These are phyloP conservation scores for Pleurotus tuber-regium DNA, from an alignment of 768 basidiomycete species.

Conservation along the genomic window DNA sequence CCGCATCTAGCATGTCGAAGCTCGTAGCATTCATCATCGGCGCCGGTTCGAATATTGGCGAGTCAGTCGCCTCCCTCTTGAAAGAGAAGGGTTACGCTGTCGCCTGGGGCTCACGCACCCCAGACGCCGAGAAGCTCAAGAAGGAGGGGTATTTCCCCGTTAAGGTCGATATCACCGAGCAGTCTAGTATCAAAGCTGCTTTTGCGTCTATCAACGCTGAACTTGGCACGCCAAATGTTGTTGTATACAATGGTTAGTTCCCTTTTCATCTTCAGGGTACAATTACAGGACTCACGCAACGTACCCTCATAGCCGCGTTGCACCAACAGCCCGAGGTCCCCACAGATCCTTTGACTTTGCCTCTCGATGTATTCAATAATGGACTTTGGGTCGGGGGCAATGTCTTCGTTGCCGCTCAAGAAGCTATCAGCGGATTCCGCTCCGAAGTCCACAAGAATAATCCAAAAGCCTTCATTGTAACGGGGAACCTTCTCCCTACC, in stretches of 20 bases:
- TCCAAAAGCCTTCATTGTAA: slow-evolving; percentile 30
- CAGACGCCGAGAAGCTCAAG: slow-evolving; percentile 13
- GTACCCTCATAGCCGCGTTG: slow-evolving; percentile 14
- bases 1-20: slow-evolving; percentile 11
- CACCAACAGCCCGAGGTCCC: slow-evolving; percentile 13
- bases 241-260: slow-evolving; percentile 41
- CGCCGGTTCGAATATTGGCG: slow-evolving; percentile 24
- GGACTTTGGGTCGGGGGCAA: slow-evolving; percentile 14
- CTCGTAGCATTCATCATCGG: slow-evolving; percentile 29
- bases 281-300: not conserved
- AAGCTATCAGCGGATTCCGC: slow-evolving; percentile 24
- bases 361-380: slow-evolving; percentile 19
- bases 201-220: slow-evolving; percentile 33
- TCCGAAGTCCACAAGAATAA: slow-evolving; percentile 14
- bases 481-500: slow-evolving; percentile 27
- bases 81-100: slow-evolving; percentile 26
- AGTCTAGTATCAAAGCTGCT: slow-evolving; percentile 29
- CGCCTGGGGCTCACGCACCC: slow-evolving; percentile 26
- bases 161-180: slow-evolving; percentile 33
- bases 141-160: slow-evolving; percentile 28
- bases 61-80: slow-evolving; percentile 23
- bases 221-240: slow-evolving; percentile 42
- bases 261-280: slow-evolving; percentile 7
- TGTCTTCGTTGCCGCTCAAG: slow-evolving; percentile 24
- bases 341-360: slow-evolving; percentile 22